Conservation (phyloP, 1,284 basidiomycete genomes). For the Exobasidium rhododendri region DNA sequence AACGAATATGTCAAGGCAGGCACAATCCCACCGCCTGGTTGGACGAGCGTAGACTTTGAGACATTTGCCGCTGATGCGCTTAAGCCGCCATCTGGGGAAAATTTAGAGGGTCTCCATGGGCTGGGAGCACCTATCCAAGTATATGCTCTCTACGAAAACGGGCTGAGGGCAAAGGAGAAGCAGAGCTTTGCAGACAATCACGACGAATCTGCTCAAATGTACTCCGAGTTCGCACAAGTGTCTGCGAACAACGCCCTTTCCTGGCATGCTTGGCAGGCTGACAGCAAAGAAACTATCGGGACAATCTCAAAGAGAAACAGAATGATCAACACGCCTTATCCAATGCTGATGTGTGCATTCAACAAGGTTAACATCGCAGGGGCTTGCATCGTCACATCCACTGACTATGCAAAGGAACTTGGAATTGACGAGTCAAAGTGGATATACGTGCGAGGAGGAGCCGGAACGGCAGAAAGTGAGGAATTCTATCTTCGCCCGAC, state of each 20-base stretch:
- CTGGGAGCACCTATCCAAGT: constrained; percentile 11
- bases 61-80: constrained; percentile 10
- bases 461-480: constrained; percentile 11
- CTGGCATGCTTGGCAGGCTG: constrained; percentile 8
- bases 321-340: constrained; percentile 2
- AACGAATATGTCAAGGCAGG: constrained; percentile 6
- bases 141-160: constrained; percentile 10
- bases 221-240: constrained; percentile 5
- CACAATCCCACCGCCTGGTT: constrained; percentile 6
- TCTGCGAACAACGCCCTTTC: constrained; percentile 6
- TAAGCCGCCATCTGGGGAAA: constrained; percentile 5
- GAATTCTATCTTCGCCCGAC: constrained; percentile 1
- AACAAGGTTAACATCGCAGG: constrained; percentile 12
- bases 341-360: constrained; percentile 13
- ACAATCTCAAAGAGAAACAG: constrained; percentile 10
- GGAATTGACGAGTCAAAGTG: constrained; percentile 4
- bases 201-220: constrained; percentile 9
- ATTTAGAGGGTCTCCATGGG: constrained; percentile 9
- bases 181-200: constrained; percentile 3
- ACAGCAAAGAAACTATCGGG: constrained; percentile 3
- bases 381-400: constrained; percentile 2
- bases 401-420: background rate
- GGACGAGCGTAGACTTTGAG: constrained; percentile 9
- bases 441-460: constrained; percentile 7
- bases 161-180: background rate